Conservation (phyloP, 2,329 filamentous ascomycete species). For the Apiospora sp. region DNA sequence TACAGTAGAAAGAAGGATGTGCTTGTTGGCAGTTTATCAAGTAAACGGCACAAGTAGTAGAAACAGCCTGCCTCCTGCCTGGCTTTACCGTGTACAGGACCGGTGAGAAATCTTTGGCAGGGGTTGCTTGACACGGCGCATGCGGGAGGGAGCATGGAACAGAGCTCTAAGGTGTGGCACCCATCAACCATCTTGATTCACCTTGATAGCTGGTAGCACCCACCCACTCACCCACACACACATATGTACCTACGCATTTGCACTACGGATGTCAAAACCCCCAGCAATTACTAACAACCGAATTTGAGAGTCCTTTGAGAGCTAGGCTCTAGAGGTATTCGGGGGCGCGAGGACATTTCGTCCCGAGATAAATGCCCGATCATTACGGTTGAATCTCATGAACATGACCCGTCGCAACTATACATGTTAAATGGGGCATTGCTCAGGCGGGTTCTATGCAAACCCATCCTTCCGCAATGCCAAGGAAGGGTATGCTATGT, state of each 20-base stretch:
- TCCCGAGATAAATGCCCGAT: background rate
- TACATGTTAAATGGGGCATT: background rate
- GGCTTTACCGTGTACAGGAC: constrained; percentile 10
- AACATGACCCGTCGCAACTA: background rate
- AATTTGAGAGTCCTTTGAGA: background rate
- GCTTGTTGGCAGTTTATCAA: background rate
- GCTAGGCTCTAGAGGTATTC: background rate
- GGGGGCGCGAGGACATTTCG: background rate
- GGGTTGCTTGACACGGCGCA: background rate
- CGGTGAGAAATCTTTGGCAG: background rate
- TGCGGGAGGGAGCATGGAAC: constrained; percentile 11
- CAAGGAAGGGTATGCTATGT: background rate
- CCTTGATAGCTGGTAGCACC: background rate
- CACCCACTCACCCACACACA: background rate
- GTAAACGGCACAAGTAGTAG: background rate
- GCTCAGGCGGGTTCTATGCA: background rate
- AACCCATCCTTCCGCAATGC: background rate
- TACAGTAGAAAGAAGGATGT: background rate
- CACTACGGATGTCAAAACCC: background rate
- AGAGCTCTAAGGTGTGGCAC: background rate
- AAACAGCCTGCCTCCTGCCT: background rate
- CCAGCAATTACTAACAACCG: background rate
- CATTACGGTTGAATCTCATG: background rate
- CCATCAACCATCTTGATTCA: constrained; percentile 3
- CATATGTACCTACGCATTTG: background rate